Percentiles rank a stretch among this genome's conserved stretches.
Conservation (phyloP, 2,329 filamentous ascomycete genomes). For the Ambrosiella xylebori region DNA sequence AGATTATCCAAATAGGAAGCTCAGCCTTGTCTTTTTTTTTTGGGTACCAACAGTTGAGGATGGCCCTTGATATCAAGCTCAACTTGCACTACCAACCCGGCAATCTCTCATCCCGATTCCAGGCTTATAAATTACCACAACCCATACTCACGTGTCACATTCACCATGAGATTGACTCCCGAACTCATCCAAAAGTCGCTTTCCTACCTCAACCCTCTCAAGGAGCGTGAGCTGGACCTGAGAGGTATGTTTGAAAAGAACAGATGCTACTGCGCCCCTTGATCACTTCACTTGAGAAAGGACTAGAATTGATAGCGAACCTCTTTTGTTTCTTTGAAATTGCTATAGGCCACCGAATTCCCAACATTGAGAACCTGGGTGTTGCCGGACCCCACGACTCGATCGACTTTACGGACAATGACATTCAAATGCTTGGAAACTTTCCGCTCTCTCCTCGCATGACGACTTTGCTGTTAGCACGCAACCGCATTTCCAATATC, state of each 20-base stretch:
- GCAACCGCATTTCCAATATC: slow-evolving; percentile 73
- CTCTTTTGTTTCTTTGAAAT: slow-evolving; percentile 17
- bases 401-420: slow-evolving; percentile 97
- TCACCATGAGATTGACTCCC: slow-evolving; percentile 77
- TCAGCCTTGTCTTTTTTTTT: slow-evolving; percentile 9
- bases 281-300: slow-evolving; percentile 23
- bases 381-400: slow-evolving; percentile 91
- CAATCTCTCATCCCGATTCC: no score
- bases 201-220: slow-evolving; percentile 96
- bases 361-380: slow-evolving; percentile 92
- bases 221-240: slow-evolving; percentile 96
- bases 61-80: neutral
- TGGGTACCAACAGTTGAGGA: neutral
- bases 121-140: neutral
- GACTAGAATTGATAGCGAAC: slow-evolving; percentile 71
- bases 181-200: slow-evolving; percentile 89
- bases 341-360: slow-evolving; percentile 87
- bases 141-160: neutral
- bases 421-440: slow-evolving; percentile 76
- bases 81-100: neutral
- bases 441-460: slow-evolving; percentile 84
- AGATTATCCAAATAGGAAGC: slow-evolving; percentile 4
- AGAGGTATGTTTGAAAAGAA: slow-evolving; percentile 94
- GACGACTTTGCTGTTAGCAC: slow-evolving; percentile 70
- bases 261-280: slow-evolving; percentile 81